Evolutionary conservation across 1,284 basidiomycete species (phyloP), one percentile per base, ranked within the genome.

Genomic region (Sanguinoderma infundibulare): DNA sequence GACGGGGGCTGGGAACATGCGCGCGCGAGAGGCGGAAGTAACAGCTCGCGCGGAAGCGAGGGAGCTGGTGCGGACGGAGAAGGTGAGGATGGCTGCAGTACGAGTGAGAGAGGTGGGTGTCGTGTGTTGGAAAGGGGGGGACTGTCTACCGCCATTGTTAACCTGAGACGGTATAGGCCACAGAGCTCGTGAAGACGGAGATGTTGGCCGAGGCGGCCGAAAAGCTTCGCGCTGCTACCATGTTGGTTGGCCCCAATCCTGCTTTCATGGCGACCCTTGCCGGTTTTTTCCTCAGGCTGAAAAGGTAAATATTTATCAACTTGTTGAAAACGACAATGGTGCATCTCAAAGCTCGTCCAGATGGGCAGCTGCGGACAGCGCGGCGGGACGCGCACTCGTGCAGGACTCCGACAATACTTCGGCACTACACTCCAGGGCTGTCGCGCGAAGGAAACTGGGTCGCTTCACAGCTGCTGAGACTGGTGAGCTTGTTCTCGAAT

Each of bases 391-490:
- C 15, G 81, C 80, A 0, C 71, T 83, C 20, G 65, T 72, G 3
- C 69, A 77, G 28, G 76, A 83, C 50, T 81, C 80, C 1, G 75
- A 73, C 63, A 74, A 75, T 32, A 57, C 77, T 15, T 79, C 80
- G 61, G 81, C 81, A 5, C 74, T 82, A 6, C 82, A 78, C 60
- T 69, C 78, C 12, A 72, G 83, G 38, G 82, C 78, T 9, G 61
- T 79, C 0, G 79, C 81, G 2, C 70, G 80, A 14, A 77, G 79
- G 51, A 78, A 75, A 35, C 71, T 75, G 53, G 65, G 73, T 1
- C 61, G 76, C 6, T 66, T 78, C 24, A 67, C 61, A 7, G 75
- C 73, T 0, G 81, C 82, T 0, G 72, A 75, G 58, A 70, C 70
- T 15, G 81, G 81, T 79, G 35, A n/a, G n/a, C n/a, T n/a, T 24